Conservation (phyloP, 345 rosid genomes). For the Raphanus sativus region DNA sequence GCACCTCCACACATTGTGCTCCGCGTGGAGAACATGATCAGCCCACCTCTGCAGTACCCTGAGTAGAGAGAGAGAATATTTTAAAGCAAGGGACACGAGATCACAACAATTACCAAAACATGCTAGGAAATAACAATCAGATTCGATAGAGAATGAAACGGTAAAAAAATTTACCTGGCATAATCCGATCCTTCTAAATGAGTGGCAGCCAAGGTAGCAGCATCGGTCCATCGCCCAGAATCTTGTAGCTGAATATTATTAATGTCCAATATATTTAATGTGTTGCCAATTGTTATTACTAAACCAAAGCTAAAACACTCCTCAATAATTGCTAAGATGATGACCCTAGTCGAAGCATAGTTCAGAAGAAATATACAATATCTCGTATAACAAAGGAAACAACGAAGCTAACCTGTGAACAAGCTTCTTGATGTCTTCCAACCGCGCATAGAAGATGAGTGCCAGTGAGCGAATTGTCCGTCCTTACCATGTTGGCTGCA, state of each 20-base stretch:
- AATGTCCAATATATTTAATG: not conserved
- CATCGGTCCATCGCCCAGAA: slow-evolving; percentile 99
- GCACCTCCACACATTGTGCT: slow-evolving; percentile 96
- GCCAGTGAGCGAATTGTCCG: slow-evolving; percentile 84
- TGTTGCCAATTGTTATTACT: not conserved
- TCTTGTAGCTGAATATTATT: slow-evolving; percentile 71
- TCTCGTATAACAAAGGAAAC: slow-evolving; percentile 1
- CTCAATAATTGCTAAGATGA: not conserved
- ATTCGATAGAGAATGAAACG: not conserved
- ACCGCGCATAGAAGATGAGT: slow-evolving; percentile 97
- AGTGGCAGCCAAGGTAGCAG: slow-evolving; percentile 96
- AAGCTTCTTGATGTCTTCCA: slow-evolving; percentile 97
- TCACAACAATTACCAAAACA: not conserved
- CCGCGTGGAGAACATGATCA: slow-evolving; percentile 67
- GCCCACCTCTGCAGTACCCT: slow-evolving; percentile 98
- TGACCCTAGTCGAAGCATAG: not conserved
- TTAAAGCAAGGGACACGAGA: slow-evolving; percentile 3
- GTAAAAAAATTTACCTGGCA: slow-evolving; percentile 48
- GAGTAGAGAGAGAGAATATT: slow-evolving; percentile 17
- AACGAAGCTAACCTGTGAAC: slow-evolving; percentile 79
- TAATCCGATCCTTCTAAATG: slow-evolving; percentile 95
- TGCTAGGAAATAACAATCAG: not conserved
- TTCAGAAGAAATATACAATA: slow-evolving; percentile 9
- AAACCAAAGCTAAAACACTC: slow-evolving; percentile 10
- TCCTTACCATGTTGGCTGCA: slow-evolving; percentile 97